Evolutionary conservation across 345 rosid species (phyloP), one percentile per base, ranked within the genome.

Genomic region (Citrus hindsii): DNA sequence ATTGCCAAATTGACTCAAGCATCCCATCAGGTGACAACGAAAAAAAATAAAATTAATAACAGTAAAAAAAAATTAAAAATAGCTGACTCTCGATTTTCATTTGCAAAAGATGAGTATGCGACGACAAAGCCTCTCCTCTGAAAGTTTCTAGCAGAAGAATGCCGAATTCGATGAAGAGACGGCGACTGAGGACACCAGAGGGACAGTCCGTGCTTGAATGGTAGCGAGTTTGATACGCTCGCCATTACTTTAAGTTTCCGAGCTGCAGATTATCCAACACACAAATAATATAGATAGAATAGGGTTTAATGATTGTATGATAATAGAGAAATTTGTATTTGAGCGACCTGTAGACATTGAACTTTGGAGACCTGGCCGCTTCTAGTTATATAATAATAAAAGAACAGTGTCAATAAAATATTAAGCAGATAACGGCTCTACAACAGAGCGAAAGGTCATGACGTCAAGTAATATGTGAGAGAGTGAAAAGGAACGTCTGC

Each of bases 31-130:
- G n/a, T 2, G 4, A 30, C 46, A 6, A 46, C 27, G 18, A 46
- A 32, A 28, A 28, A 32, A 64, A 46, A 12, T 10, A 66, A 51
- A 0, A 25, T 42, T 32, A 48, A 24, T 70, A 75, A 30, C 0
- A 46, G 3, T 7, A 66, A 46, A 18, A 70, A 12, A 9, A 16
- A 75, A 27, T 69, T n/a, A 22, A 25, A 18, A 7, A 75, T 4
- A 55, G 87, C 92, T 65, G 64, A 92, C 97, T 94, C 98, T 81
- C 97, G 90, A 83, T 93, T 93, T 69, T 93, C 95, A 71, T 93
- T 92, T n/a, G 93, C 90, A 78, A 92, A 91, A 46, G 82, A 62
- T 19, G 87, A 79, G 42, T 93, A 87, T 30, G 98, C 88, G 24
- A 84, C 90, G 69, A 88, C 94, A 81, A 71, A 81, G 82, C 86